phyloP scores from a whole-genome alignment of 2,329 filamentous ascomycete species.

The Aphanoascus verrucosus region DNA sequence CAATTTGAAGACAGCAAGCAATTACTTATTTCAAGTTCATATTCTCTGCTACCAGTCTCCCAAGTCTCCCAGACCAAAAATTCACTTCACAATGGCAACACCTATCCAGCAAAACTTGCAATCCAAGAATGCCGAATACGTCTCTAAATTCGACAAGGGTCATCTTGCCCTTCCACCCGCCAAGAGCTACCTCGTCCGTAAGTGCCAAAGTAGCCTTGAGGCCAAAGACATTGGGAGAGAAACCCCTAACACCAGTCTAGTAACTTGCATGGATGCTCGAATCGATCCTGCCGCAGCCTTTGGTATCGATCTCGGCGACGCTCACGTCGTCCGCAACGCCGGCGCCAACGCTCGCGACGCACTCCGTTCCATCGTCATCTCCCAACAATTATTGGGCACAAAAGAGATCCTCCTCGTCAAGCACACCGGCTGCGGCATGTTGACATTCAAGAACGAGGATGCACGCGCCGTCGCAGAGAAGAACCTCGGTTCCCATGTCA shows the following conservation, averaged over 20 bases:
- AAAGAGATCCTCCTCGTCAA: constrained; percentile 64
- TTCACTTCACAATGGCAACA: constrained; percentile 29
- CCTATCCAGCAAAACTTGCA: constrained; percentile 46
- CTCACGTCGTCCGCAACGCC: constrained; percentile 68
- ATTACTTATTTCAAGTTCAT: not conserved
- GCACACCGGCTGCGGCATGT: constrained; percentile 64
- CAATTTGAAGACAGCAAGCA: too few relatives aligned
- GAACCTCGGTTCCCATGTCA: constrained; percentile 47
- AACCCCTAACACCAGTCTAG: constrained; percentile 23
- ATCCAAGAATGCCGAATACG: constrained; percentile 48
- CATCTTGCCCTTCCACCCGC: constrained; percentile 57
- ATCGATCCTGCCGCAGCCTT: constrained; percentile 57
- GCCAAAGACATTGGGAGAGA: not conserved
- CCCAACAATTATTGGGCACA: constrained; percentile 66
- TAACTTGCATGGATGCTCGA: constrained; percentile 77
- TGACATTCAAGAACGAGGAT: constrained; percentile 54
- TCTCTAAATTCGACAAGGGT: constrained; percentile 52
- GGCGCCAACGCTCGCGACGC: constrained; percentile 58
- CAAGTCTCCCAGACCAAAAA: not conserved
- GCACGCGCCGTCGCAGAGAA: constrained; percentile 46
- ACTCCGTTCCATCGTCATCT: constrained; percentile 64
- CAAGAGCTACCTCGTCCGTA: constrained; percentile 57
- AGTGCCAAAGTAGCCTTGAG: constrained; percentile 14
- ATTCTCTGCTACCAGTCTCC: not conserved
- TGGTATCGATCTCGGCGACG: constrained; percentile 61